Percentiles rank a stretch among this genome's conserved stretches.
These are phyloP conservation scores for Trapa incisa DNA, from an alignment of 345 rosid genomes.

Conservation along the genomic window DNA sequence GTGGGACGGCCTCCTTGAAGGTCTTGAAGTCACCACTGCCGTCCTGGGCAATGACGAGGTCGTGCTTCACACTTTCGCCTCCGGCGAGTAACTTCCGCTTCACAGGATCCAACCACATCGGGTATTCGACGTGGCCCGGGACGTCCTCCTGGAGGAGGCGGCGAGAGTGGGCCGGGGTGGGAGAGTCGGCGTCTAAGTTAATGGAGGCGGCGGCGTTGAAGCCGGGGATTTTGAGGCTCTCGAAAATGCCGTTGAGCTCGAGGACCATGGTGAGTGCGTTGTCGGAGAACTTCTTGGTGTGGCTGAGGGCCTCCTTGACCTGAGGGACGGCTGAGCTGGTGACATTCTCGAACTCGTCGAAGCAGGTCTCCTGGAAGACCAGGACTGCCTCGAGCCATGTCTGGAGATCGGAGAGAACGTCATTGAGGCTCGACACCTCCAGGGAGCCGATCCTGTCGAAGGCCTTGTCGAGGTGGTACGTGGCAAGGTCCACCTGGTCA, in stretches of 20 bases:
- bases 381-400: conserved; percentile 26
- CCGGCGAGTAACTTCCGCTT: conserved; percentile 17
- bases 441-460: conserved; percentile 12
- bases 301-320: conserved; percentile 18
- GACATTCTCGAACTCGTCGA: conserved; percentile 27
- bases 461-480: conserved; percentile 16
- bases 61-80: conserved; percentile 6
- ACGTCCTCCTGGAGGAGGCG: conserved; percentile 5
- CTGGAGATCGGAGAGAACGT: conserved; percentile 13
- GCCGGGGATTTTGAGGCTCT: conserved; percentile 9
- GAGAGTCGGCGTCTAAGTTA: too few species aligned
- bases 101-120: conserved; percentile 17
- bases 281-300: conserved; percentile 22
- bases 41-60: conserved; percentile 26
- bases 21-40: conserved; percentile 30
- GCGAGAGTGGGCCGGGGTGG: conserved; percentile 2
- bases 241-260: conserved; percentile 11
- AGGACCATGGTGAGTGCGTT: conserved; percentile 27
- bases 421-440: conserved; percentile 18
- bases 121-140: conserved; percentile 11
- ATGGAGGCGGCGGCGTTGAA: neutral
- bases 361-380: conserved; percentile 33
- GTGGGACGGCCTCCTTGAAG: conserved; percentile 15
- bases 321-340: conserved; percentile 18
- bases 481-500: conserved; percentile 24